These are phyloP conservation scores for Eurotiales sp. DNA, from an alignment of 2,329 filamentous ascomycete species.

Conservation along the genomic window DNA sequence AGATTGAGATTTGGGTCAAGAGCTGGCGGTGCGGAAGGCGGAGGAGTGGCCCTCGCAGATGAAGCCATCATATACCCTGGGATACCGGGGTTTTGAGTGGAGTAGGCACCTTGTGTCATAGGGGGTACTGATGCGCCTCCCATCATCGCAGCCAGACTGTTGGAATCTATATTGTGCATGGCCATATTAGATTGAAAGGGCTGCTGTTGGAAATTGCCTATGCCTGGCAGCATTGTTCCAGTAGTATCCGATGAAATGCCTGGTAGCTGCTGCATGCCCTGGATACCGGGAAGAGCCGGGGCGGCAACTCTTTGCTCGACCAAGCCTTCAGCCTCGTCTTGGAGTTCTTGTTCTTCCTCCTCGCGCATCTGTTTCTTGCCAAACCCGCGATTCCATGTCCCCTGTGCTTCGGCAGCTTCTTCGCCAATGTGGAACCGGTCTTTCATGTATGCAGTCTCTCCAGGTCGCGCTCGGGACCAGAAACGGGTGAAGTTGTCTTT, in stretches of 20 bases:
- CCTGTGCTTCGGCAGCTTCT: slow-evolving; percentile 84
- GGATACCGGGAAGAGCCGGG: slow-evolving; percentile 50
- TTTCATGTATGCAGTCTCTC: slow-evolving; percentile 78
- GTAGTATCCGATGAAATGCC: slow-evolving; percentile 42
- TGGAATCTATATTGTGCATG: slow-evolving; percentile 49
- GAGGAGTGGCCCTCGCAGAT: slow-evolving; percentile 48
- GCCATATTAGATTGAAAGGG: slow-evolving; percentile 30
- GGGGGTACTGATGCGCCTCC: slow-evolving; percentile 42
- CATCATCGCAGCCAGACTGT: slow-evolving; percentile 39
- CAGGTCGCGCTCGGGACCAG: slow-evolving; percentile 87
- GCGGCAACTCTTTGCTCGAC: slow-evolving; percentile 79
- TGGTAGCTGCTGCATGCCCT: slow-evolving; percentile 61
- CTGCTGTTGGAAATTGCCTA: slow-evolving; percentile 44
- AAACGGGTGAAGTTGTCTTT: slow-evolving; percentile 97
- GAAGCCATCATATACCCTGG: slow-evolving; percentile 38
- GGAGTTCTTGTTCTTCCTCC: slow-evolving; percentile 87
- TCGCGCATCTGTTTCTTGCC: slow-evolving; percentile 76
- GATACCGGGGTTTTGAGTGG: slow-evolving; percentile 31
- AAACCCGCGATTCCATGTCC: slow-evolving; percentile 84
- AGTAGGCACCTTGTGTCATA: slow-evolving; percentile 21
- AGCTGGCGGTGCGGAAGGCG: slow-evolving; percentile 20
- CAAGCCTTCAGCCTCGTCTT: slow-evolving; percentile 89
- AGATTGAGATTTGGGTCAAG: slow-evolving; percentile 37
- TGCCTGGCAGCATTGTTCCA: slow-evolving; percentile 46
- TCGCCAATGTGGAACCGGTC: slow-evolving; percentile 96